phyloP scores from a whole-genome alignment of 441 rosid genomes.

The Gossypium gossypioides region DNA sequence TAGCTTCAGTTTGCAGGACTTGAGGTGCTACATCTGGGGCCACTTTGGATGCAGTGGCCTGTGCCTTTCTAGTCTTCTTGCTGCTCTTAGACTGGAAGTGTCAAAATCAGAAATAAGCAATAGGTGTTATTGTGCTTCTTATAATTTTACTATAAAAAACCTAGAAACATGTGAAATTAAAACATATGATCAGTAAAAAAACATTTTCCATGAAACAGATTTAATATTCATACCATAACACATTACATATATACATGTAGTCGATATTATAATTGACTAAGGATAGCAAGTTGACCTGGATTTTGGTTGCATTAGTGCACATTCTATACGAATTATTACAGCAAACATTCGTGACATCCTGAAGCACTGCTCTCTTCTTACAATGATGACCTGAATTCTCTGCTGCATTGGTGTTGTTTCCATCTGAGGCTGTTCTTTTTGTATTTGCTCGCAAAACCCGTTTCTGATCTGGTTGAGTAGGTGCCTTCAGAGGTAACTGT shows the following conservation, averaged over 20 bases:
- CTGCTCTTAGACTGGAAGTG: conserved; percentile 32
- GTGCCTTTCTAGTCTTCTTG: conserved; percentile 29
- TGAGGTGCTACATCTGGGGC: conserved; percentile 24
- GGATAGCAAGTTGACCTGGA: conserved; percentile 39
- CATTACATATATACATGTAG: not conserved
- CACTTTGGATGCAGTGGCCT: conserved; percentile 26
- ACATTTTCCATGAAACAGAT: not conserved
- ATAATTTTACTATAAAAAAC: not conserved
- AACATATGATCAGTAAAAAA: not conserved
- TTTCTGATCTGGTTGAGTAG: conserved; percentile 29
- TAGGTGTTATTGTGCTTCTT: not conserved
- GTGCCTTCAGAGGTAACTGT: conserved; percentile 21
- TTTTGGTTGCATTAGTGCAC: conserved; percentile 39
- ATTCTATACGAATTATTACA: conserved; percentile 33
- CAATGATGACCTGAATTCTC: conserved; percentile 20
- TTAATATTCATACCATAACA: not conserved
- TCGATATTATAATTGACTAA: not conserved
- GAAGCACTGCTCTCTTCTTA: conserved; percentile 60
- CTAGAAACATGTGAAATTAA: not conserved
- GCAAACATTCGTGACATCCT: conserved; percentile 62
- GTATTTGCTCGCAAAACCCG: conserved; percentile 29
- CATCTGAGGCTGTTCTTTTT: conserved; percentile 52
- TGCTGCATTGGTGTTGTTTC: conserved; percentile 27
- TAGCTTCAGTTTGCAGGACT: conserved; percentile 20
- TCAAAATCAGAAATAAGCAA: not conserved